Base-by-base conservation (phyloP, 1,284 basidiomycete genomes). In the Sparassis latifolia region DNA sequence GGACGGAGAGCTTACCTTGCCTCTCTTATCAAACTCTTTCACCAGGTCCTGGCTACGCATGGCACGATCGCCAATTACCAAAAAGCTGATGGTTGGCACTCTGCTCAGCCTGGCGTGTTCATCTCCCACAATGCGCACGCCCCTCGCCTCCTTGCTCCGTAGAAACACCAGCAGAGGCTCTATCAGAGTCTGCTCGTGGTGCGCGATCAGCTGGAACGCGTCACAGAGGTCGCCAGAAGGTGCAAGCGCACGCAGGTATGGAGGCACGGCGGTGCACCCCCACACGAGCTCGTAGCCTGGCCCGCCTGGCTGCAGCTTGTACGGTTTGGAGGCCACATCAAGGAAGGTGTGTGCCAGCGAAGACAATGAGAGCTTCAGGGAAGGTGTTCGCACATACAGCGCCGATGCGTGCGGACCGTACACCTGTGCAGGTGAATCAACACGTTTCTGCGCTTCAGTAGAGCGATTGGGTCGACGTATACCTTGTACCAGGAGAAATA, bases 401-500 rank as follows among this genome's bases (percentile, higher is more conserved):
- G 73, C 80, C 0, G 84, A 81, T 4, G 79, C 75, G 60, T 91
- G 89, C 0, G 85, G 81, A 1, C 85, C 88, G 57, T 89, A 91
- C 0, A 89, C 74, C 85, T 88, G 56, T 5, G 47, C n/a, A 46
- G n/a, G 6, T 29, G 50, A 47, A 42, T 43, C 43, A 42, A 32
- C n/a, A 20, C 20, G 20, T 20, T 20, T 20, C 20, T 20, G 20
- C 20, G 20, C 20, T 20, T 20, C 20, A 20, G 20, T 20, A 20
- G 20, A 20, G 20, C 20, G 20, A 20, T 20, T 20, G 20, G 20
- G 20, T 20, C 10, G 40, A 42, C 27, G 40, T 28, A 28, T 28
- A 84, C 87, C 77, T 91, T 91, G 72, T 91, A 91, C 55, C 82
- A 76, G 2, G 84, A 81, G 63, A 89, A 84, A 48, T 83, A 78